A percentile compares a stretch with the other conserved stretches of the same genome.
Evolutionary conservation across 73 alveolate genomes (phyloP).

Genomic region (Paramecium sexaurelia): DNA sequence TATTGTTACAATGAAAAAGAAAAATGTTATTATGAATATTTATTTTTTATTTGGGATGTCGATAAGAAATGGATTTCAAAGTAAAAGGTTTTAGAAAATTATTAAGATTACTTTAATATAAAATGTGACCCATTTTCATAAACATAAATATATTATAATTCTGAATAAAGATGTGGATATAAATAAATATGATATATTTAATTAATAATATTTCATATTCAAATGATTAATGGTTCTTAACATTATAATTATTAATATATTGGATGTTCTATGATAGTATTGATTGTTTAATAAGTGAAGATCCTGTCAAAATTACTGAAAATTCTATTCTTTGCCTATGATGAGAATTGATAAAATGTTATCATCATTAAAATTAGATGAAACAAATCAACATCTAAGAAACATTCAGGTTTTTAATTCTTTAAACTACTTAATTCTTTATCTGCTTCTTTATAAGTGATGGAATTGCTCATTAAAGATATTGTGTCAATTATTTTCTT

Average conservation of each 20-base stretch:
- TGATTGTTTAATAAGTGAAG: background rate
- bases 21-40: background rate
- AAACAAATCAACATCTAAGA: background rate
- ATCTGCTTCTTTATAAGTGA: slow-evolving; percentile 12
- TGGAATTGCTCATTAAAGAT: background rate
- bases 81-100: background rate
- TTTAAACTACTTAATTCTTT: background rate
- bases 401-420: background rate
- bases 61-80: background rate
- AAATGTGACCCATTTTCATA: background rate
- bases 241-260: background rate
- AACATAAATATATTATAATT: background rate
- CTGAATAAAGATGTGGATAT: background rate
- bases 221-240: background rate
- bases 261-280: background rate
- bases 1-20: background rate
- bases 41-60: background rate
- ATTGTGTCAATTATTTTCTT: background rate
- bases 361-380: background rate
- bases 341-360: slow-evolving; percentile 5
- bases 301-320: background rate
- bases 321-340: slow-evolving; percentile 5
- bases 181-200: background rate
- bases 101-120: background rate
- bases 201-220: background rate